Percentiles rank a stretch among this genome's conserved stretches.
Conservation (phyloP, 2,329 filamentous ascomycete species). For the Xylaria sp. region DNA sequence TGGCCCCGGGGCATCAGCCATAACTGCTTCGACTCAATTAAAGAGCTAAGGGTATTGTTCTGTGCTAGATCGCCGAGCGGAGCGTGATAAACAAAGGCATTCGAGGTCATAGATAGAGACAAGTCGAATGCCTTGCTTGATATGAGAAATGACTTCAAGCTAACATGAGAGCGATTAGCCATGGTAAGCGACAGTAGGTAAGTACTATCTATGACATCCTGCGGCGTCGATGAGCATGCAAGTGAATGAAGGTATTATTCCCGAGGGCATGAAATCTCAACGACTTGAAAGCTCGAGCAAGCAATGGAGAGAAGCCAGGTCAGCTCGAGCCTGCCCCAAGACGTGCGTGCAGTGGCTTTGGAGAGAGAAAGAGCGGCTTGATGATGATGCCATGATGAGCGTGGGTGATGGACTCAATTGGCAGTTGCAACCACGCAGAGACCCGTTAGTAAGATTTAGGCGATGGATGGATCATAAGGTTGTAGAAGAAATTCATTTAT, state of each 20-base stretch:
- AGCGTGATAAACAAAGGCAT: constrained; percentile 23
- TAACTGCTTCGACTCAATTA: constrained; percentile 25
- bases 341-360: neutral
- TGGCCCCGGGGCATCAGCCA: constrained; percentile 28
- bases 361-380: constrained; percentile 8
- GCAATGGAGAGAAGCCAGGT: neutral
- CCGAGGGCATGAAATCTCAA: neutral
- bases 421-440: neutral
- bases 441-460: neutral
- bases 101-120: constrained; percentile 23
- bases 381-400: neutral
- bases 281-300: neutral
- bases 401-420: neutral
- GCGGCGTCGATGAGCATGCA: neutral
- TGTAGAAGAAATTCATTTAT: neutral
- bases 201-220: neutral
- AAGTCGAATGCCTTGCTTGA: constrained; percentile 15
- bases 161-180: constrained; percentile 21
- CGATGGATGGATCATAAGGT: too few relatives aligned
- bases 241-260: neutral
- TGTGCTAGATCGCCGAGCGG: constrained; percentile 4
- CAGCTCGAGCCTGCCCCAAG: neutral
- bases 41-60: constrained; percentile 15
- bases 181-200: constrained; percentile 12
- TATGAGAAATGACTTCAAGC: constrained; percentile 26